Conservation (phyloP, 2,329 filamentous ascomycete genomes). For the Cladosporium sp. region DNA sequence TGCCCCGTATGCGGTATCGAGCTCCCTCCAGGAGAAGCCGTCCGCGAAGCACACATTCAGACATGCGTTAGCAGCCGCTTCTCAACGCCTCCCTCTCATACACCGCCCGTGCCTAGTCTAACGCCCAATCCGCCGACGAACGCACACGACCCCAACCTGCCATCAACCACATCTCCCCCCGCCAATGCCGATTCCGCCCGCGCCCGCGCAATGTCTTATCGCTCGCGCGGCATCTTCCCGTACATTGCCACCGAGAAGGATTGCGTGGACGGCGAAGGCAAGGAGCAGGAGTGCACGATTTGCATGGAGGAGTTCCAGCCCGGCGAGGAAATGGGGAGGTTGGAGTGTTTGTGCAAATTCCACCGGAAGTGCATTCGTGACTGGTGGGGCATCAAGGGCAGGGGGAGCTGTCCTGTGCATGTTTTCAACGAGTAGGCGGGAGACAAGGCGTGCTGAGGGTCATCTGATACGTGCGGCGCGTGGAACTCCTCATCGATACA, state of each 20-base stretch:
- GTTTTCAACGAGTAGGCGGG: slow-evolving; percentile 38
- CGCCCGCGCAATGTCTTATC: slow-evolving; percentile 27
- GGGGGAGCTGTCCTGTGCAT: slow-evolving; percentile 58
- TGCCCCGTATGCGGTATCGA: slow-evolving; percentile 73
- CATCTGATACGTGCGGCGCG: too few species aligned
- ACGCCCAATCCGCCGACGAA: slow-evolving; percentile 18
- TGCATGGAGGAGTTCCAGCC: slow-evolving; percentile 62
- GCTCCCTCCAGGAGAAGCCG: slow-evolving; percentile 53
- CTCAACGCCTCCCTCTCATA: slow-evolving; percentile 14
- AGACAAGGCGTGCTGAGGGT: too few species aligned
- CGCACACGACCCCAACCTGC: slow-evolving; percentile 1
- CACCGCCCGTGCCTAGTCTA: slow-evolving; percentile 17
- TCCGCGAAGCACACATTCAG: slow-evolving; percentile 42
- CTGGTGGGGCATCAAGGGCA: slow-evolving; percentile 56
- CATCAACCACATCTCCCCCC: background rate
- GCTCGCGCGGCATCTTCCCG: slow-evolving; percentile 41
- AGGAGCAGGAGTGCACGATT: slow-evolving; percentile 57
- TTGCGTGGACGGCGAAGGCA: slow-evolving; percentile 51
- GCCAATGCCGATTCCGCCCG: slow-evolving; percentile 16
- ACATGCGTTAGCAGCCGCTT: slow-evolving; percentile 25
- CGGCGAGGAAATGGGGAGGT: slow-evolving; percentile 54
- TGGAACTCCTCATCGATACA: too few species aligned
- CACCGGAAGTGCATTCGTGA: slow-evolving; percentile 57
- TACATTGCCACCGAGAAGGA: slow-evolving; percentile 62
- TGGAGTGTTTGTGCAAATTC: slow-evolving; percentile 63